Conservation (phyloP, 2,329 filamentous ascomycete genomes). For the Ophiostoma ips region DNA sequence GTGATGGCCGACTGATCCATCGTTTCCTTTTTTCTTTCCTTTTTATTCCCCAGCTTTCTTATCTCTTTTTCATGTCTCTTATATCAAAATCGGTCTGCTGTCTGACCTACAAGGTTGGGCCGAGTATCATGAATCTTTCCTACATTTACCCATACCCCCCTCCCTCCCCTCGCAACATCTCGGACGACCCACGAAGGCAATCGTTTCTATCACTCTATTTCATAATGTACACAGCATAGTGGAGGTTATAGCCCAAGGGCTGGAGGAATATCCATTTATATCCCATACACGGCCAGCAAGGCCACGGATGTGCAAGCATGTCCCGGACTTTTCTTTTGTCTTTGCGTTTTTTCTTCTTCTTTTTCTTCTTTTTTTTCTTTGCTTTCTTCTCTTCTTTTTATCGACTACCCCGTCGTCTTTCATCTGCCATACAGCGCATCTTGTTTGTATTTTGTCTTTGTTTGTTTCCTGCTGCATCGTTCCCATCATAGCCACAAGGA, state of each 20-base stretch:
- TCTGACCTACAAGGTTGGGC: not conserved
- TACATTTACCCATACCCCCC: not conserved
- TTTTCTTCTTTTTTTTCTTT: not conserved
- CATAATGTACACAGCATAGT: no score
- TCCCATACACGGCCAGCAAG: not conserved
- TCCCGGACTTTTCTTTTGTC: not conserved
- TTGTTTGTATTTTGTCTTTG: not conserved
- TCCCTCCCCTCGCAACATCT: no score
- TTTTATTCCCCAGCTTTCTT: not conserved
- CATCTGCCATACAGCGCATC: not conserved
- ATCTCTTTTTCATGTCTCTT: not conserved
- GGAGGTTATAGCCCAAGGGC: not conserved
- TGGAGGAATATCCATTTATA: not conserved
- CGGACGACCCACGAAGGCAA: conserved; percentile 1
- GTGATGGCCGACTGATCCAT: no score
- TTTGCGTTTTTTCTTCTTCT: not conserved
- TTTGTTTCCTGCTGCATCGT: not conserved
- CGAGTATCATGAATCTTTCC: not conserved
- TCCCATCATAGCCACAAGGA: not conserved
- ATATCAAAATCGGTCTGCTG: not conserved
- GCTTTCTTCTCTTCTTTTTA: not conserved
- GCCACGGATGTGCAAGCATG: not conserved
- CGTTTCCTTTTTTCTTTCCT: not conserved
- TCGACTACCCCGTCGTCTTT: no score
- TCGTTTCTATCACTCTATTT: not conserved